phyloP scores from a whole-genome alignment of 129 eudicot species.

The Helianthus tuberosus region DNA sequence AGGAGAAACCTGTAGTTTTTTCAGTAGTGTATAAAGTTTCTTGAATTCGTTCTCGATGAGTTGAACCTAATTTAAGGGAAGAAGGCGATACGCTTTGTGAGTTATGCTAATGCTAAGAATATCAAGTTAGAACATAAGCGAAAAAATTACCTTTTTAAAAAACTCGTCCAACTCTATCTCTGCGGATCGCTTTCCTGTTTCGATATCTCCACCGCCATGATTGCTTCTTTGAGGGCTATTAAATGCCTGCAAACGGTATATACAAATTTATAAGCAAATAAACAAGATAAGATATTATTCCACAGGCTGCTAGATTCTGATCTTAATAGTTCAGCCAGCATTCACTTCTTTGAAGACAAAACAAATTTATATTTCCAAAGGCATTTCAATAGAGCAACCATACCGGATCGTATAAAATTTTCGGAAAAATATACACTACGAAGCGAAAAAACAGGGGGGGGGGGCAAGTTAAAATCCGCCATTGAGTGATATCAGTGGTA shows the following conservation, averaged over 20 bases:
- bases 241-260: constrained; percentile 19
- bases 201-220: constrained; percentile 37
- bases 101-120: not conserved
- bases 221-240: constrained; percentile 33
- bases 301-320: not conserved
- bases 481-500: too few species aligned
- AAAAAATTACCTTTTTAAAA: constrained; percentile 29
- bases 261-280: not conserved
- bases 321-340: not conserved
- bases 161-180: constrained; percentile 35
- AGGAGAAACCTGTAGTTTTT: constrained; percentile 65
- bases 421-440: too few species aligned
- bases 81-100: not conserved
- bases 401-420: too few species aligned
- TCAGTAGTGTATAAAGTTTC: constrained; percentile 59
- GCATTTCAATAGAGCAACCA: too few species aligned
- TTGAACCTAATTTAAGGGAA: constrained; percentile 59
- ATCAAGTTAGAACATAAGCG: not conserved
- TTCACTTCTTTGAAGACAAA: too few species aligned
- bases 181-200: constrained; percentile 34
- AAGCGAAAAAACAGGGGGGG: too few species aligned
- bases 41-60: constrained; percentile 72
- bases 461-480: too few species aligned
- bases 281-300: not conserved
- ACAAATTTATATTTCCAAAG: too few species aligned